Base-by-base conservation (phyloP, 768 basidiomycete species). In the Peribolospora baueri region DNA sequence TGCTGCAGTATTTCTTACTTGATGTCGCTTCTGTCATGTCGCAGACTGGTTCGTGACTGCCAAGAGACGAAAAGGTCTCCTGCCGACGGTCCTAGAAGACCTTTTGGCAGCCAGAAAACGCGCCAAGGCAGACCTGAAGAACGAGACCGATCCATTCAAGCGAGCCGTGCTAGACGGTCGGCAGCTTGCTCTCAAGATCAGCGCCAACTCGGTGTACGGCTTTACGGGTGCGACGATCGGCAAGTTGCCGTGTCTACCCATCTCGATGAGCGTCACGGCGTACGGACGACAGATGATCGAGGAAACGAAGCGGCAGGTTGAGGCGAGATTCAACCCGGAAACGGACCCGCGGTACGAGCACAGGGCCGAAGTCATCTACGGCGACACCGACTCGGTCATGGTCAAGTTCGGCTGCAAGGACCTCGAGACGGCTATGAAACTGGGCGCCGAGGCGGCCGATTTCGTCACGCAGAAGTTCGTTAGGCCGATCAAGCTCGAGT, bases 241-340 rank as follows among this genome's bases (percentile, higher is more conserved):
- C 54, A 97, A 95, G 68, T 71, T 98, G 11, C 88, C 93, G 4
- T 98, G 93, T 71, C 72, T 97, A 46, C 71, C 86, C 7, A 98
- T 98, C 58, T 97, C 93, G 10, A 95, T 90, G 2, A 88, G 85
- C 69, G 77, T 79, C 46, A 98, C 93, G 1, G 77, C 93, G 0
- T 98, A 93, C 67, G 93, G 93, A 62, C 85, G 93, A 56, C 82
- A 93, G 67, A 98, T 98, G 93, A 97, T 98, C 58, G 91, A 97
- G 67, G 80, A 78, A 65, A 98, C 93, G 2, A 97, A 90, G 67
- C 75, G 81, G 70, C 84, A 81, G 45, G 53, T 54, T 8, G 41
- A 41, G 46, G 41, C 40, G 8, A 4, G 39, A 14, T 42, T 61
- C 38, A 42, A 46, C 40, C 46, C 57, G 41, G 53, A 55, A 39